Evolutionary conservation across 345 rosid species (phyloP), one percentile per base, ranked within the genome.

Genomic region (Lepidium aucheri): DNA sequence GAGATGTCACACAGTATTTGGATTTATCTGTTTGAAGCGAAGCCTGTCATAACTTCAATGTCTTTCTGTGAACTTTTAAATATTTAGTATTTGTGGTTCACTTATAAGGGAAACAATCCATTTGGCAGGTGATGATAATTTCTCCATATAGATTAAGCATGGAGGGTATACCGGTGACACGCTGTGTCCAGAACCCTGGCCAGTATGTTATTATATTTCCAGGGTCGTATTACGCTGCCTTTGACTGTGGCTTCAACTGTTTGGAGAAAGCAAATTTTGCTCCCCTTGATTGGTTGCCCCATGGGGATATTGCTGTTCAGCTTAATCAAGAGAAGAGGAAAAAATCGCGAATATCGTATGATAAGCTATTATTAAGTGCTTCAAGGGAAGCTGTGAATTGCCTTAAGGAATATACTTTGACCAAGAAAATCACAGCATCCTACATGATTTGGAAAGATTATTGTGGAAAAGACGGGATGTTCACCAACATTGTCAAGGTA

Each of bases 191-290:
- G 77, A 24, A 74, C 76, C 84, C 82, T n/a, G 84, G 94, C 47
- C 90, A 87, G 72, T 87, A 84, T 68, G 83, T 87, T 73, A 78
- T 90, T 53, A 60, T 81, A 52, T 78, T 77, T 60, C 91, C 97
- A 8, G 88, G 94, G 73, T 75, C 85, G 32, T 78, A 73, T 72
- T 73, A 80, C 76, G 81, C 83, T 3, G 82, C 83, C 42, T 80
- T 90, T 68, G 82, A 85, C 53, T 75, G 80, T 74, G 97, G 97
- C 46, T 90, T 87, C 65, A 87, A 84, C 79, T 84, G 83, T 68
- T 67, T 72, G 34, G 94, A 87, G 85, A 67, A 77, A 30, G 83
- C 70, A 63, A 85, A 80, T 74, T 69, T 87, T 24, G 97, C 97
- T 77, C 86, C 84, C 13, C 33, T 87, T 41, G 85, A 87, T 40